These are phyloP conservation scores for Inga oerstediana DNA, from an alignment of 306 rosid genomes.

Conservation along the genomic window DNA sequence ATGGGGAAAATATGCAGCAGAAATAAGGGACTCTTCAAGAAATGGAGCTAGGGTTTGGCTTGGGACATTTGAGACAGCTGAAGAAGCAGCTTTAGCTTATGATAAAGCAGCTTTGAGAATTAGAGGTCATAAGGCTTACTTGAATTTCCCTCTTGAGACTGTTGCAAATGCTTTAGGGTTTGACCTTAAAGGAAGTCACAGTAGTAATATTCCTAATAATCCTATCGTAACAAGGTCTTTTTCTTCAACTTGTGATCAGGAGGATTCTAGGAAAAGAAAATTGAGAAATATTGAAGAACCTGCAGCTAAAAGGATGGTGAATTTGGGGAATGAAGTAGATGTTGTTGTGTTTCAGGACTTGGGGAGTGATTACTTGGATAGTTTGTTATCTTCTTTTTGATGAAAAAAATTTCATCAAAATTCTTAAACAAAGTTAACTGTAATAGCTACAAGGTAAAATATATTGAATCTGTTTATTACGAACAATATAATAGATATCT, in stretches of 20 bases:
- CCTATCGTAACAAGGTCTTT: background rate
- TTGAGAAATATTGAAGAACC: constrained; percentile 38
- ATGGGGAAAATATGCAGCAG: constrained; percentile 81
- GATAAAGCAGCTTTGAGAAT: constrained; percentile 77
- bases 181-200: constrained; percentile 22
- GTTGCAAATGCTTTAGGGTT: constrained; percentile 47
- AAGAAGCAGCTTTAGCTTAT: constrained; percentile 80
- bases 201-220: too few species aligned
- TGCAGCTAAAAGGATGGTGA: constrained; percentile 36
- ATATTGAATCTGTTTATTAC: background rate
- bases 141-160: constrained; percentile 61
- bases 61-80: constrained; percentile 66
- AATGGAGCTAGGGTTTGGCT: constrained; percentile 74
- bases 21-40: constrained; percentile 63
- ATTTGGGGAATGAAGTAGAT: constrained; percentile 41
- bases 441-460: background rate
- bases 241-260: constrained; percentile 1
- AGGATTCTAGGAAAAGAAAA: constrained; percentile 29
- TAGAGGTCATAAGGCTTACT: constrained; percentile 61
- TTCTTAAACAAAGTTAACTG: background rate
- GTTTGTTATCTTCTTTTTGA: constrained; percentile 58
- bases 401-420: background rate
- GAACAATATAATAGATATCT: too few species aligned
- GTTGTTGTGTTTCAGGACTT: constrained; percentile 67
- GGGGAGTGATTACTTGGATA: constrained; percentile 68